A percentile compares a stretch with the other conserved stretches of the same genome.
These are phyloP conservation scores for Sinapis alba DNA, from an alignment of 441 rosid genomes.

Conservation along the genomic window DNA sequence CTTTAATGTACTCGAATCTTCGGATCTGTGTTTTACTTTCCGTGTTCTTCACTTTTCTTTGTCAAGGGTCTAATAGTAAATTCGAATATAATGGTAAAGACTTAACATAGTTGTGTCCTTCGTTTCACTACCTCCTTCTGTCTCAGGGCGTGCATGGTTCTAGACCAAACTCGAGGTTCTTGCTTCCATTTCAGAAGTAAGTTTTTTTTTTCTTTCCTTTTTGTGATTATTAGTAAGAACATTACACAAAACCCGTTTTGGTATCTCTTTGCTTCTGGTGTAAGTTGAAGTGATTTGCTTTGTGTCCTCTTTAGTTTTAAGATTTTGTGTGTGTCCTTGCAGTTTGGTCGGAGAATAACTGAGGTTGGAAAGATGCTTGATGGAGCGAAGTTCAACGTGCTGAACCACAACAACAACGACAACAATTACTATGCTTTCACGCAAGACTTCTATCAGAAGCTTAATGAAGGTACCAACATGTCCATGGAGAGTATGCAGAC, in stretches of 20 bases:
- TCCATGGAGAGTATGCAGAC: conserved; percentile 78
- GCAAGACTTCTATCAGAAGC: conserved; percentile 74
- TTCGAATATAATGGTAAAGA: conserved; percentile 19
- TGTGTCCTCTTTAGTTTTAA: background rate
- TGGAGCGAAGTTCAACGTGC: conserved; percentile 61
- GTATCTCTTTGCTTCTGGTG: background rate
- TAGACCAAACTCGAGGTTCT: conserved; percentile 13
- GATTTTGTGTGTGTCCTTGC: conserved; percentile 10
- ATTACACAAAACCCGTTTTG: background rate
- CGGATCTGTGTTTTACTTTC: conserved; percentile 19
- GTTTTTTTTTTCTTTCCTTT: too few species aligned
- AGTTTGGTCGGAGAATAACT: background rate
- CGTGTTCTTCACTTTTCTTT: background rate
- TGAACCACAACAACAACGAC: conserved; percentile 52
- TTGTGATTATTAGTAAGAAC: background rate
- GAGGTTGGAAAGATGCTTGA: conserved; percentile 63
- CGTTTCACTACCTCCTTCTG: background rate
- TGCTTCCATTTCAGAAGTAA: background rate
- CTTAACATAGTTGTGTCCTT: background rate
- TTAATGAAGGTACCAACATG: conserved; percentile 81
- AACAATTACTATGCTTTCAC: conserved; percentile 69
- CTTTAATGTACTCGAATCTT: background rate
- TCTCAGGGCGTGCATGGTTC: background rate
- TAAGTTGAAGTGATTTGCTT: conserved; percentile 1
- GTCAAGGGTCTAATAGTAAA: background rate